phyloP scores from a whole-genome alignment of 177 flowering plant species.

The Vitis hybrid region DNA sequence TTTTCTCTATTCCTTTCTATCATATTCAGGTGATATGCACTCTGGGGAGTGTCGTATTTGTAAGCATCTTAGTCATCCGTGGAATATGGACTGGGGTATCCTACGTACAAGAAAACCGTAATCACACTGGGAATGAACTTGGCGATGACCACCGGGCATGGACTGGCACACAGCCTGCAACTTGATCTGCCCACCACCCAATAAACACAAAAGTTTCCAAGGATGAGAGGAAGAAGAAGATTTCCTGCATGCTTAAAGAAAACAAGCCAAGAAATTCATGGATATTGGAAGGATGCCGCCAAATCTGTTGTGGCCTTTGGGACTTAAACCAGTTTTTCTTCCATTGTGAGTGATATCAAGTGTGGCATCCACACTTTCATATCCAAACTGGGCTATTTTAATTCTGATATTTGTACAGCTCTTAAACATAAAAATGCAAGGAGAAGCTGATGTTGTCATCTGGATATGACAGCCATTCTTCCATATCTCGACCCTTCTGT shows the following conservation, averaged over 20 bases:
- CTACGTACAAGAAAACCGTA: constrained; percentile 57
- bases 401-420: too few species aligned
- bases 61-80: constrained; percentile 74
- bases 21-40: constrained; percentile 68
- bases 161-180: constrained; percentile 57
- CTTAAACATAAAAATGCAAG: neutral
- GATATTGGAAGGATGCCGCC: neutral
- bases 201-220: neutral
- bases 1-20: neutral
- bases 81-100: constrained; percentile 71
- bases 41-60: constrained; percentile 74
- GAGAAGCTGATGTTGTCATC: neutral
- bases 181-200: constrained; percentile 25
- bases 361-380: neutral
- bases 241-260: neutral
- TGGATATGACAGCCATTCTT: too few species aligned
- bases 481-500: too few species aligned
- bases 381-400: neutral
- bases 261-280: neutral
- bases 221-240: too few species aligned
- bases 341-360: neutral
- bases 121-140: constrained; percentile 23
- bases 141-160: constrained; percentile 51
- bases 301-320: neutral
- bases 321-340: neutral